Evolutionary conservation across 768 basidiomycete species (phyloP), one percentile per base, ranked within the genome.

Genomic region (Amanita pseudoporphyria): DNA sequence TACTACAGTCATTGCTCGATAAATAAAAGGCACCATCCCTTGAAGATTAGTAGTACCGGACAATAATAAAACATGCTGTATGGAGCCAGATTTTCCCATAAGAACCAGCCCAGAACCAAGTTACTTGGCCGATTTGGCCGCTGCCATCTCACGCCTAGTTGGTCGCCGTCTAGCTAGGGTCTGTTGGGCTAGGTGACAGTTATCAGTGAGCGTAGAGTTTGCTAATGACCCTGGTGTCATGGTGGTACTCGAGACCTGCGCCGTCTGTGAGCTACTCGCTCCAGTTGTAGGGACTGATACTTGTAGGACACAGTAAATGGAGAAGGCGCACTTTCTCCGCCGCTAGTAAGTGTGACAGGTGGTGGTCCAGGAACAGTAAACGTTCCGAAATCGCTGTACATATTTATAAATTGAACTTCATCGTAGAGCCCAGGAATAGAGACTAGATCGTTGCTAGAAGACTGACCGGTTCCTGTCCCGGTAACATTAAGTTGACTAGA

Each of bases 291-390:
- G 28, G 53, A 6, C n/a, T 3, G n/a, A 16, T 18, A 6, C 32
- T n/a, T n/a, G n/a, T 53, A n/a, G 50, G 56, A 31, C 22, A 51
- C 36, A 21, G 56, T 53, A 39, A 53, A 53, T 19, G 53, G 52
- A 28, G 33, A 56, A 43, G 16, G 54, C 41, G 36, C 43, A 24
- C 31, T 26, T 19, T 26, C 52, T 45, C 61, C 58, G 48, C 50
- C 61, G 41, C 56, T 57, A 41, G 55, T 56, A 43, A 70, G 65
- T 9, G 57, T 60, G 53, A 65, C 63, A 49, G 60, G 57, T 30
- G 61, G 58, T 46, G 68, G 68, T 9, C 66, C 70, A 52, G 67
- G 70, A 38, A 69, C 60, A n/a, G 58, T 58, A 54, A 69, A 68
- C 16, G 60, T 56, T 22, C 62, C 64, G 51, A 67, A 61, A 33